Percentiles rank a stretch among this genome's conserved stretches.
These are phyloP conservation scores for Globisporangium spiculum DNA, from an alignment of 352 stramenopile genomes.

Conservation along the genomic window DNA sequence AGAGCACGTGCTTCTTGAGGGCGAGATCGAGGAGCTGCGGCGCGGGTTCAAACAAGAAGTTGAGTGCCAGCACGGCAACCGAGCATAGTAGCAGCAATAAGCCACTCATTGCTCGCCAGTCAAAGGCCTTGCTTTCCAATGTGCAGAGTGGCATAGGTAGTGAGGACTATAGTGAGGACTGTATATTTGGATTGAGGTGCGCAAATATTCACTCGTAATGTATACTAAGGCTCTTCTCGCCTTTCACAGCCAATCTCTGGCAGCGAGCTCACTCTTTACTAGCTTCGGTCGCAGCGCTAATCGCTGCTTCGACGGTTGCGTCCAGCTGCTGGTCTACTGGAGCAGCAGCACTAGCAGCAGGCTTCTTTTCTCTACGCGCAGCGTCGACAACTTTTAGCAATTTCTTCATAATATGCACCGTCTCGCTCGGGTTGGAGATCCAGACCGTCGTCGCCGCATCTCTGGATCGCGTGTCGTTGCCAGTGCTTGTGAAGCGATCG, in stretches of 20 bases:
- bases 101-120: background rate
- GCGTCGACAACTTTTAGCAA: conserved; percentile 77
- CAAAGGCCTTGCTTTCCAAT: background rate
- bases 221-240: conserved; percentile 8
- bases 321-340: conserved; percentile 32
- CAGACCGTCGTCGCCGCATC: conserved; percentile 92
- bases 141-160: background rate
- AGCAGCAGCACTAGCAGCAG: background rate
- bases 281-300: conserved; percentile 49
- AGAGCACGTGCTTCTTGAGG: conserved; percentile 40
- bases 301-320: conserved; percentile 58
- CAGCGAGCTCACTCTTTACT: conserved; percentile 9
- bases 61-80: background rate
- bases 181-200: background rate
- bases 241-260: background rate
- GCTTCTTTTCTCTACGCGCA: conserved; percentile 33
- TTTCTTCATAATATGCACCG: conserved; percentile 92
- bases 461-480: conserved; percentile 92
- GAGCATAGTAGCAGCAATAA: background rate
- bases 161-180: background rate
- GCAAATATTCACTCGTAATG: background rate
- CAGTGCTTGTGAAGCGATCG: conserved; percentile 87
- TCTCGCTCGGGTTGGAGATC: conserved; percentile 95
- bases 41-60: background rate
- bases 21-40: conserved; percentile 23